phyloP scores from a whole-genome alignment of 768 basidiomycete genomes.

The Coprinopsis sp. region DNA sequence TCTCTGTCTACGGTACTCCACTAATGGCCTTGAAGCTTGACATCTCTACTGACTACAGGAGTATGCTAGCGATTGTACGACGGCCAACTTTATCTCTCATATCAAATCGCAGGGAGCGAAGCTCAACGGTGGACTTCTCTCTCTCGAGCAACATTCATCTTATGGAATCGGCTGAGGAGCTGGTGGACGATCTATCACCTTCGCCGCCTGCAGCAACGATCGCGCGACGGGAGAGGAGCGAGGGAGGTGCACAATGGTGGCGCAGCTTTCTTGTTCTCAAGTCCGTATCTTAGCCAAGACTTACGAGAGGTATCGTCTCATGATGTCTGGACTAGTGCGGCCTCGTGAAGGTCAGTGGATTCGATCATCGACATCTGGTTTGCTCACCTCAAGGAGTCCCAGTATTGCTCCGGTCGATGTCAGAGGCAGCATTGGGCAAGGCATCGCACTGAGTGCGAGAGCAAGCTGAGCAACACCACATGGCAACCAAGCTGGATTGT shows the following conservation, averaged over 20 bases:
- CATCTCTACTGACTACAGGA: slow-evolving; percentile 13
- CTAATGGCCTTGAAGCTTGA: too few relatives aligned
- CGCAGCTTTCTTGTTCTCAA: not conserved
- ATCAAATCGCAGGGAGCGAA: slow-evolving; percentile 5
- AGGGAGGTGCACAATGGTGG: not conserved
- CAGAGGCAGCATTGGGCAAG: slow-evolving; percentile 32
- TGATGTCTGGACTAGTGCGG: not conserved
- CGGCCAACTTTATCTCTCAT: slow-evolving; percentile 15
- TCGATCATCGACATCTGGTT: not conserved
- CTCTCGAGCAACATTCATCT: slow-evolving; percentile 24
- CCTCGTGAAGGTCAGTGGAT: not conserved
- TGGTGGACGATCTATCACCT: not conserved
- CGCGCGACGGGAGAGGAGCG: not conserved
- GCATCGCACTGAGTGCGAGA: slow-evolving; percentile 32
- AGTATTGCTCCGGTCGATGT: slow-evolving; percentile 34
- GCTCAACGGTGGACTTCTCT: slow-evolving; percentile 12
- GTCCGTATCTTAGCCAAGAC: not conserved
- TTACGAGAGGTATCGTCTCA: not conserved
- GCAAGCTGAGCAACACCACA: slow-evolving; percentile 19
- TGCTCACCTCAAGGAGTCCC: not conserved
- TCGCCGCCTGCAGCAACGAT: slow-evolving; percentile 1
- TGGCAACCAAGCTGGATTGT: slow-evolving; percentile 34
- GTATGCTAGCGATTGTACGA: slow-evolving; percentile 20
- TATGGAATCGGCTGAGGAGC: slow-evolving; percentile 25
- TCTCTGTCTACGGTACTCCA: too few relatives aligned